phyloP scores from a whole-genome alignment of 1,139 yeast species.

The Zygosaccharomyces sapae region DNA sequence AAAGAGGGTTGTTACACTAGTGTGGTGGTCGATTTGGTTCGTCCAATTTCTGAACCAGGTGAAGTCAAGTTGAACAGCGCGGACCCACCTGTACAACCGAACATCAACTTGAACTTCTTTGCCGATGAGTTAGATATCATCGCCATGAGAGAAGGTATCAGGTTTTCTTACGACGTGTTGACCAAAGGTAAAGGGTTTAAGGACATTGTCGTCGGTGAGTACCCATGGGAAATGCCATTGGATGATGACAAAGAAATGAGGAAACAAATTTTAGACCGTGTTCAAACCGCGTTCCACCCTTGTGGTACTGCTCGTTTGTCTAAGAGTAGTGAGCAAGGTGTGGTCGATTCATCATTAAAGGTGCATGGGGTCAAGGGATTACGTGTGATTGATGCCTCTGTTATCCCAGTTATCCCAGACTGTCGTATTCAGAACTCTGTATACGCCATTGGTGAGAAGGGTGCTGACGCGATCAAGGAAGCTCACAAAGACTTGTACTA shows the following conservation, averaged over 20 bases:
- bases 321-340: constrained; percentile 31
- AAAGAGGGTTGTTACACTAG: constrained; percentile 23
- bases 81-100: constrained; percentile 28
- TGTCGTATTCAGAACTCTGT: constrained; percentile 39
- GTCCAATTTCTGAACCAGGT: constrained; percentile 29
- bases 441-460: constrained; percentile 38
- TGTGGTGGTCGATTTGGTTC: constrained; percentile 29
- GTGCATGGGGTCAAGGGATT: constrained; percentile 37
- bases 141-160: constrained; percentile 30
- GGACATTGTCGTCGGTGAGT: constrained; percentile 27
- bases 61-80: constrained; percentile 26
- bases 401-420: constrained; percentile 39
- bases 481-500: constrained; percentile 26
- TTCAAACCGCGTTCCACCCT: constrained; percentile 32
- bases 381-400: constrained; percentile 38
- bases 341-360: constrained; percentile 36
- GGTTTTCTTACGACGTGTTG: constrained; percentile 28
- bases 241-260: constrained; percentile 29
- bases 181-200: constrained; percentile 29
- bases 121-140: constrained; percentile 31
- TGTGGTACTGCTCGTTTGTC: constrained; percentile 31
- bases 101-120: constrained; percentile 28
- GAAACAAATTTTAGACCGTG: constrained; percentile 27
- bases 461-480: constrained; percentile 30
- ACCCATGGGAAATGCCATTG: constrained; percentile 31